Evolutionary conservation across 441 rosid species (phyloP).

Genomic region (Corymbia calophylla): DNA sequence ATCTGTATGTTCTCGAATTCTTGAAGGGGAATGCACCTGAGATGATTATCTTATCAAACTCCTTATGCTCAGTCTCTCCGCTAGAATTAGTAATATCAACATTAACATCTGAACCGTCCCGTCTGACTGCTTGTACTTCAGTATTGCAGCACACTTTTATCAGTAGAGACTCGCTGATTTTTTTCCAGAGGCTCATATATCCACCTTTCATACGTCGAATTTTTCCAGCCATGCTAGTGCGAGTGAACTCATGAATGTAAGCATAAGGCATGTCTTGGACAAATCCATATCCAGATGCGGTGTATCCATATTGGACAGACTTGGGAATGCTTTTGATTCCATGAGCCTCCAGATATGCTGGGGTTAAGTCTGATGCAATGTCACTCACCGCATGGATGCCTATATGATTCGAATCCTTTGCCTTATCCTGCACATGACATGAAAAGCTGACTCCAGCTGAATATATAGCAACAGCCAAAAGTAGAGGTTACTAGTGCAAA

Average conservation of each 20-base stretch:
- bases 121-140: conserved; percentile 39
- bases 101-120: conserved; percentile 19
- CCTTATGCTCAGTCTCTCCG: conserved; percentile 33
- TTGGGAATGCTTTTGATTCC: conserved; percentile 48
- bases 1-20: conserved; percentile 44
- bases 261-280: conserved; percentile 79
- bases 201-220: conserved; percentile 62
- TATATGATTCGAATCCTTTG: conserved; percentile 38
- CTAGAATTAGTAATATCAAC: conserved; percentile 21
- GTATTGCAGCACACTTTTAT: conserved; percentile 33
- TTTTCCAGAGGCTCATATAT: conserved; percentile 54
- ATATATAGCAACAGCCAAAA: background rate
- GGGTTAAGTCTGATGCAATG: conserved; percentile 51
- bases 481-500: background rate
- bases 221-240: conserved; percentile 79
- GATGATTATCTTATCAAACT: conserved; percentile 58
- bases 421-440: conserved; percentile 40
- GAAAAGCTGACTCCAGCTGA: background rate
- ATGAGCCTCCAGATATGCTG: conserved; percentile 29
- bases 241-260: conserved; percentile 61
- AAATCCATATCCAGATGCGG: conserved; percentile 72
- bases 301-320: conserved; percentile 66
- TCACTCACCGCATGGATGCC: conserved; percentile 66
- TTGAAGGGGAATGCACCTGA: conserved; percentile 53
- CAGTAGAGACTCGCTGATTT: conserved; percentile 35